Percentiles rank a stretch among this genome's conserved stretches.
Evolutionary conservation across 2,329 filamentous ascomycete species (phyloP).

Genomic region (Ophioceras dolichostomum): DNA sequence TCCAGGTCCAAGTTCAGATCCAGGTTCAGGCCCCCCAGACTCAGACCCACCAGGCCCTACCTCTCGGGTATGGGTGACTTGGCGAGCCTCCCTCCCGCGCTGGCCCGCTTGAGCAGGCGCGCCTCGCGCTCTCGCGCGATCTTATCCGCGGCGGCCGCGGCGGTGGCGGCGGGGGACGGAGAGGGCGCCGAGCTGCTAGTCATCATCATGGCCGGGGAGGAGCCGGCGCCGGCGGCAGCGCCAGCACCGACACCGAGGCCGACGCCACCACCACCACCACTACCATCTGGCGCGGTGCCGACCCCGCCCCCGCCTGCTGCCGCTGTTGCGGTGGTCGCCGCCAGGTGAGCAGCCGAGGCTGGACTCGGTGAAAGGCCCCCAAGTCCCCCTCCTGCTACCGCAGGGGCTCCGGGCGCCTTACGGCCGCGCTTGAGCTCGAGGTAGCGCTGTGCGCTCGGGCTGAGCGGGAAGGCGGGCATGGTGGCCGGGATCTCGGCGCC

Average conservation of each 20-base stretch:
- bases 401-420: no score
- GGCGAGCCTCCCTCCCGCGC: conserved; percentile 61
- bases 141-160: conserved; percentile 24
- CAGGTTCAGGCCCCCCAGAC: no score
- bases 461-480: conserved; percentile 73
- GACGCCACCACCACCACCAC: conserved; percentile 16
- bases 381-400: background rate
- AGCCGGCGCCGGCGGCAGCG: conserved; percentile 14
- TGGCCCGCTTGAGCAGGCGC: conserved; percentile 66
- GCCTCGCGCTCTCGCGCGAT: conserved; percentile 52
- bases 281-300: no score
- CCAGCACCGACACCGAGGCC: conserved; percentile 3
- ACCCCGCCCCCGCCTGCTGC: no score
- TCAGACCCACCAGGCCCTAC: conserved; percentile 28
- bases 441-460: conserved; percentile 68
- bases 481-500: conserved; percentile 73
- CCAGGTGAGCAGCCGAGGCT: no score
- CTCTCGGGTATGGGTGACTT: conserved; percentile 51
- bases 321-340: background rate
- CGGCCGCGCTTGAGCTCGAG: conserved; percentile 63
- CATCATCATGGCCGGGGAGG: conserved; percentile 4
- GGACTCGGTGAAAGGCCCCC: no score
- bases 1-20: no score
- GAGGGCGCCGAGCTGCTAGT: conserved; percentile 39
- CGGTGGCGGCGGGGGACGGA: conserved; percentile 6